Evolutionary conservation across 2,329 filamentous ascomycete species (phyloP).

Genomic region (Cladophialophora bantiana): DNA sequence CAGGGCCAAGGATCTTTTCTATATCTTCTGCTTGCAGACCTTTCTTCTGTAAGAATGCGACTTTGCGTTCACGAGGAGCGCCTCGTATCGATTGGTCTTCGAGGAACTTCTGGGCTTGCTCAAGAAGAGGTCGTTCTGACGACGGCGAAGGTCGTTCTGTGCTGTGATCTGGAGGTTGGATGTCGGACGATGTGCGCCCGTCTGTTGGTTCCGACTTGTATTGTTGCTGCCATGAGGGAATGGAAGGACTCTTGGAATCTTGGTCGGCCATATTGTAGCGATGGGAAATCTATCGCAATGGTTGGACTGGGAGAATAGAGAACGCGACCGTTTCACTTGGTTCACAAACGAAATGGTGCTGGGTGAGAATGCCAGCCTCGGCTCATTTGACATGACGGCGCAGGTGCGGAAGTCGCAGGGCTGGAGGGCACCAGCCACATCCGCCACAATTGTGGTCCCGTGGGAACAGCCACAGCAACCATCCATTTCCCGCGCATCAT

Average conservation of each 20-base stretch:
- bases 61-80: slow-evolving; percentile 74
- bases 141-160: slow-evolving; percentile 8
- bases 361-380: slow-evolving; percentile 14
- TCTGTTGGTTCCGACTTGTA: slow-evolving; percentile 47
- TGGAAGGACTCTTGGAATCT: slow-evolving; percentile 43
- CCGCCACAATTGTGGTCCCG: not conserved
- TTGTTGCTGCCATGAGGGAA: slow-evolving; percentile 51
- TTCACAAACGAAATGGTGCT: not conserved
- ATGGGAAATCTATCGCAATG: not conserved
- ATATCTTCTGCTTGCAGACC: slow-evolving; percentile 74
- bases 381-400: slow-evolving; percentile 3
- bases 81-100: slow-evolving; percentile 74
- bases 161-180: slow-evolving; percentile 31
- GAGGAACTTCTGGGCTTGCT: slow-evolving; percentile 78
- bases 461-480: slow-evolving; percentile 13
- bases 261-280: slow-evolving; percentile 45
- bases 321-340: not conserved
- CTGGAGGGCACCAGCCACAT: slow-evolving; percentile 7
- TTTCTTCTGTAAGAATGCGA: slow-evolving; percentile 78
- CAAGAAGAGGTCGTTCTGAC: slow-evolving; percentile 55
- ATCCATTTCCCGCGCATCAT: slow-evolving; percentile 8
- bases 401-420: not conserved
- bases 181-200: slow-evolving; percentile 41
- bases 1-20: slow-evolving; percentile 64
- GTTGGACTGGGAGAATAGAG: not conserved